Conservation (phyloP, 2,329 filamentous ascomycete genomes). For the Colletotrichum graminicola region DNA sequence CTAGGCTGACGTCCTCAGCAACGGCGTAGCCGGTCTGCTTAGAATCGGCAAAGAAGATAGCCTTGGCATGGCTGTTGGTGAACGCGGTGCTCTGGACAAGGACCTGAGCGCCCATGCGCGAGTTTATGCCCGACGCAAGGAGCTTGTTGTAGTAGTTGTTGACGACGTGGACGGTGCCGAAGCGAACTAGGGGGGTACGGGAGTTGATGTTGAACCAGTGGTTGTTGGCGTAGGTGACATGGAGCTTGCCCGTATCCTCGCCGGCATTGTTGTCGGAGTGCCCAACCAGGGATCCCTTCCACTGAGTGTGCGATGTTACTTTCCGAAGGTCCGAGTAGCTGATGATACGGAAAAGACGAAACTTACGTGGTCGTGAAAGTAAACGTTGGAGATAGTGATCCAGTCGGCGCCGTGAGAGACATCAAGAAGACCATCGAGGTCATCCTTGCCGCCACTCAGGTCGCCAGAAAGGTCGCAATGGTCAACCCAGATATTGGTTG, state of each 20-base stretch:
- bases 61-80: conserved; percentile 50
- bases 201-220: conserved; percentile 71
- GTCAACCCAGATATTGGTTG: conserved; percentile 63
- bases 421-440: conserved; percentile 59
- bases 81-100: conserved; percentile 67
- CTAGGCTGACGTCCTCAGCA: conserved; percentile 54
- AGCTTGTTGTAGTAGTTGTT: conserved; percentile 59
- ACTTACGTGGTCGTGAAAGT: conserved; percentile 57
- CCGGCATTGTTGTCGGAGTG: conserved; percentile 70
- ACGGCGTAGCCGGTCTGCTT: conserved; percentile 55
- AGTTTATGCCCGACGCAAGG: conserved; percentile 63
- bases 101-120: conserved; percentile 64
- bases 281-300: conserved; percentile 70
- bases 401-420: conserved; percentile 58
- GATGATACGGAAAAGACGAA: neutral
- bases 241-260: conserved; percentile 70
- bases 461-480: conserved; percentile 57
- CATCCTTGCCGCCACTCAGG: conserved; percentile 55
- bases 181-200: conserved; percentile 69
- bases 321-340: neutral
- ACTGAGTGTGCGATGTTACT: conserved; percentile 54
- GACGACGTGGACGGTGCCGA: conserved; percentile 69
- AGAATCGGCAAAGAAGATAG: conserved; percentile 53
- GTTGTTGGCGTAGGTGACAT: conserved; percentile 72
- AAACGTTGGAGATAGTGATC: conserved; percentile 57